Evolutionary conservation across 352 stramenopile species (phyloP).

Genomic region (Phytophthora foliorum): DNA sequence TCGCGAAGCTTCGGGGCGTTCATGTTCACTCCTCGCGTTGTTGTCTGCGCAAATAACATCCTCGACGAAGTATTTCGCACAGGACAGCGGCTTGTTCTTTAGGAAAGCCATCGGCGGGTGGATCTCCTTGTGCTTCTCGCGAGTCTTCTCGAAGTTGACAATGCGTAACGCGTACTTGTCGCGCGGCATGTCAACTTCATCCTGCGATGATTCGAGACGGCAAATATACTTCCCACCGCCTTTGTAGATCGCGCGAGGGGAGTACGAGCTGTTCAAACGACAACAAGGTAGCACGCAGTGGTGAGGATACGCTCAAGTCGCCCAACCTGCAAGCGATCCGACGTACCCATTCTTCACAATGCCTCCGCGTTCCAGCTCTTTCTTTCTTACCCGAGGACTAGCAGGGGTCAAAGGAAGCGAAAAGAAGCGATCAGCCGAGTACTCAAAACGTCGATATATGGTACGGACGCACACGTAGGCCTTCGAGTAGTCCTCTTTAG

Average conservation of each 20-base stretch:
- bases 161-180: constrained; percentile 63
- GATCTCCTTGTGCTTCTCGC: constrained; percentile 76
- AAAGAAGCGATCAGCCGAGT: neutral
- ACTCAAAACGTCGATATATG: neutral
- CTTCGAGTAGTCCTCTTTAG: constrained; percentile 57
- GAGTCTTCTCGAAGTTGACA: constrained; percentile 63
- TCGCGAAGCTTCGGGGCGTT: constrained; percentile 8
- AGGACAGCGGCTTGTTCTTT: constrained; percentile 63
- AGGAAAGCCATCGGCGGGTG: constrained; percentile 68
- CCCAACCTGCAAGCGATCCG: neutral
- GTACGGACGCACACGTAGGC: constrained; percentile 59
- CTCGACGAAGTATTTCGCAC: constrained; percentile 69
- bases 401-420: neutral
- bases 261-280: constrained; percentile 47
- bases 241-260: constrained; percentile 62
- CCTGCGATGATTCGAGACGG: constrained; percentile 27
- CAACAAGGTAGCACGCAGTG: neutral
- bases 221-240: constrained; percentile 59
- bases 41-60: constrained; percentile 50
- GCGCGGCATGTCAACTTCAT: constrained; percentile 24
- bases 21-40: constrained; percentile 11
- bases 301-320: neutral
- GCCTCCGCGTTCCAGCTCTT: constrained; percentile 51
- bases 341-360: constrained; percentile 58
- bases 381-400: constrained; percentile 57